phyloP scores from a whole-genome alignment of 805 yeast genomes.

The Pichia scutulata region DNA sequence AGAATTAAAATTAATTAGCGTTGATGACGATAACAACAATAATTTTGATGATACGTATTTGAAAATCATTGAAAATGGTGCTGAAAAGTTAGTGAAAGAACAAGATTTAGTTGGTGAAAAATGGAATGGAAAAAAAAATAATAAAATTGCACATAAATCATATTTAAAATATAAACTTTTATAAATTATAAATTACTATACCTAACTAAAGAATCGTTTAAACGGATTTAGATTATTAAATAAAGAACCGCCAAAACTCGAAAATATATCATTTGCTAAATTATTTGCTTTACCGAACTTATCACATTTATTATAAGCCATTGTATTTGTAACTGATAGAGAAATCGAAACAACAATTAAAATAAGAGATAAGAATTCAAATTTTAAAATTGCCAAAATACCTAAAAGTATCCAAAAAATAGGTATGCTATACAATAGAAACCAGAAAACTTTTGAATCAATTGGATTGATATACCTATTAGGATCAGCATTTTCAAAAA shows the following conservation, averaged over 20 bases:
- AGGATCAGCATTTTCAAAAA: constrained; percentile 79
- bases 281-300: constrained; percentile 80
- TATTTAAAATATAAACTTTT: constrained; percentile 19
- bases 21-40: background rate
- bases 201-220: constrained; percentile 12
- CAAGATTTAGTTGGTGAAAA: constrained; percentile 24
- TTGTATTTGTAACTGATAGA: constrained; percentile 71
- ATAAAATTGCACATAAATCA: constrained; percentile 28
- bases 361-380: constrained; percentile 61
- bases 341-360: constrained; percentile 61
- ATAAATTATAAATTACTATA: background rate
- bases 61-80: constrained; percentile 2
- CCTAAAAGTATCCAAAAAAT: constrained; percentile 69
- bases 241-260: constrained; percentile 38
- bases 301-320: constrained; percentile 89
- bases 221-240: constrained; percentile 42
- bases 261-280: constrained; percentile 50
- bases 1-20: constrained; percentile 4
- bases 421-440: constrained; percentile 68
- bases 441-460: constrained; percentile 87
- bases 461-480: constrained; percentile 73
- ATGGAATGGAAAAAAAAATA: constrained; percentile 25
- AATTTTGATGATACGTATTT: constrained; percentile 4
- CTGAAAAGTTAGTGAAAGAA: constrained; percentile 22
- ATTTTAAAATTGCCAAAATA: constrained; percentile 66